These are phyloP conservation scores for Ceratobasidium sp. DNA, from an alignment of 1,284 basidiomycete species.

Conservation along the genomic window DNA sequence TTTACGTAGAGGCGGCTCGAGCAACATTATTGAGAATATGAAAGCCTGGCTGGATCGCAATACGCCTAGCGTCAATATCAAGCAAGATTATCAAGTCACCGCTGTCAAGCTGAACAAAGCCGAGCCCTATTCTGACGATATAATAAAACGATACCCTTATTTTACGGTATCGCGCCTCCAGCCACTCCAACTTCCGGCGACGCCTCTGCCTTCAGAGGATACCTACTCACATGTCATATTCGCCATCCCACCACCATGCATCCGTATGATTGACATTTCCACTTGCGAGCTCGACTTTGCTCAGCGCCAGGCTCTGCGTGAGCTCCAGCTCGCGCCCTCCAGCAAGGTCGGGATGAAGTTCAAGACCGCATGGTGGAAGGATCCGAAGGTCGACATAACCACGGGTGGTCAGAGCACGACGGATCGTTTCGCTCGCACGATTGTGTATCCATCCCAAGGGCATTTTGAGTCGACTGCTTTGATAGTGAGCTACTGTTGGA, in stretches of 20 bases:
- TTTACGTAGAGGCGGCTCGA: constrained; percentile 50
- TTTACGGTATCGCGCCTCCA: constrained; percentile 50
- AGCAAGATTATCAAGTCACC: constrained; percentile 13
- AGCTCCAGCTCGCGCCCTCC: constrained; percentile 54
- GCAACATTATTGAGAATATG: constrained; percentile 8
- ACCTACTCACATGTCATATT: constrained; percentile 56
- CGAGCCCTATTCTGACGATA: constrained; percentile 50
- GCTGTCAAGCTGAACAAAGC: constrained; percentile 54
- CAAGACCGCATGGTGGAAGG: constrained; percentile 59
- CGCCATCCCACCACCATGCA: constrained; percentile 53
- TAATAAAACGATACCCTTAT: too few species aligned
- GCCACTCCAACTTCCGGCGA: constrained; percentile 51
- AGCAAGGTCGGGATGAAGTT: constrained; percentile 60
- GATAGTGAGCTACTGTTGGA: constrained; percentile 36
- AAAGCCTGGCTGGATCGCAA: constrained; percentile 12
- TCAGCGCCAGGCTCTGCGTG: constrained; percentile 54
- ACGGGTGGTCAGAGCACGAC: constrained; percentile 50
- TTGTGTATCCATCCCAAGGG: constrained; percentile 34
- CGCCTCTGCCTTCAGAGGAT: constrained; percentile 16
- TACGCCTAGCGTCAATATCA: constrained; percentile 48
- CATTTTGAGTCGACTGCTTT: constrained; percentile 12
- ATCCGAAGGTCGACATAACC: background rate
- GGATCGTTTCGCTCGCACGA: constrained; percentile 51
- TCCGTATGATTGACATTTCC: constrained; percentile 52
- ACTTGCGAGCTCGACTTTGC: constrained; percentile 52